These are phyloP conservation scores for Chaetothyriales sp. DNA, from an alignment of 2,329 filamentous ascomycete genomes.

Conservation along the genomic window DNA sequence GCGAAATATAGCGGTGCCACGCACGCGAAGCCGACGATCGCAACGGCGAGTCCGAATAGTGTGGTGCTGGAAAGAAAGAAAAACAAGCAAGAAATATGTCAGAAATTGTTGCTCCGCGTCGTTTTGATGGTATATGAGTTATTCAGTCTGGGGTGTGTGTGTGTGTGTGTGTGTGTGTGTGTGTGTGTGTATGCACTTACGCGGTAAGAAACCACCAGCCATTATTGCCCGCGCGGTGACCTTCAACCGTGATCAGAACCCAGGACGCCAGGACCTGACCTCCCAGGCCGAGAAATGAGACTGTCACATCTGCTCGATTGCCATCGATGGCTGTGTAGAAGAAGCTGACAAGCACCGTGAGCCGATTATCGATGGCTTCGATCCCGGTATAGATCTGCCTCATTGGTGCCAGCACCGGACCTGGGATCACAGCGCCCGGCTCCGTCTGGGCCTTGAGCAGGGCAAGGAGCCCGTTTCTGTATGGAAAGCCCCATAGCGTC, in stretches of 20 bases:
- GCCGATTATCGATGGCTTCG: constrained; percentile 15
- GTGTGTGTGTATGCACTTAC: constrained; percentile 1
- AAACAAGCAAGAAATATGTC: not conserved
- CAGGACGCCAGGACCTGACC: constrained; percentile 29
- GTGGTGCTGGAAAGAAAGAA: constrained; percentile 17
- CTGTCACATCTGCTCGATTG: constrained; percentile 21
- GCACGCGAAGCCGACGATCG: constrained; percentile 31
- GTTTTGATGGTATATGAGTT: not conserved
- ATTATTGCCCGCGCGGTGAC: constrained; percentile 30
- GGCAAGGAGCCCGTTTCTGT: constrained; percentile 17
- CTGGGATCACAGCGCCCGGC: constrained; percentile 17
- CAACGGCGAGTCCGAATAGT: constrained; percentile 28
- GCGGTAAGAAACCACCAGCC: constrained; percentile 19
- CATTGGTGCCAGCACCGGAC: constrained; percentile 17
- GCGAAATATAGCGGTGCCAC: constrained; percentile 30
- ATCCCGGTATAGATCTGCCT: constrained; percentile 18
- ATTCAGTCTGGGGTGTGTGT: not conserved
- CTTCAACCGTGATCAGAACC: constrained; percentile 30
- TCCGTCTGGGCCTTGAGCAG: constrained; percentile 14
- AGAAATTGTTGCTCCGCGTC: not conserved
- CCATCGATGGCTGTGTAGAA: constrained; percentile 29
- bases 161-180: not conserved
- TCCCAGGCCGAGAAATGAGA: constrained; percentile 27
- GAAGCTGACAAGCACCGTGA: constrained; percentile 21
- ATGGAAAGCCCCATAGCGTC: constrained; percentile 17